phyloP scores from a whole-genome alignment of 305 asterid genomes.

The Fraxinus xanthoxyloides region DNA sequence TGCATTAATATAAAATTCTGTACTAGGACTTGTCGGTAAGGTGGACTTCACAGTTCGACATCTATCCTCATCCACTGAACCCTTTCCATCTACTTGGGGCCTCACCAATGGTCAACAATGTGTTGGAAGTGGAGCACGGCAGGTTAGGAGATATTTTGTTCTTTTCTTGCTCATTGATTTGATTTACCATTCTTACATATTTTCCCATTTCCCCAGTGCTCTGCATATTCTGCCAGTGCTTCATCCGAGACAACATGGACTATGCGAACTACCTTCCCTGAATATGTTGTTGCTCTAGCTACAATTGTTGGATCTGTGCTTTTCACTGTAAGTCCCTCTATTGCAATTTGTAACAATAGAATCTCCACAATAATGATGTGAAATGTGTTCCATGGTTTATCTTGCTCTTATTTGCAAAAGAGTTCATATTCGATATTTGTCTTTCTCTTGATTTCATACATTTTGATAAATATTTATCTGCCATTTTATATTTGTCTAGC shows the following conservation, averaged over 20 bases:
- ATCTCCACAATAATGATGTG: not conserved
- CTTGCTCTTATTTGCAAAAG: not conserved
- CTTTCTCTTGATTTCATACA: conserved; percentile 8
- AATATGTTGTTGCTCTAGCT: conserved; percentile 94
- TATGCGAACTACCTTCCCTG: conserved; percentile 90
- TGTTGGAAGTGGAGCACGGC: conserved; percentile 61
- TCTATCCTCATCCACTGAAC: conserved; percentile 69
- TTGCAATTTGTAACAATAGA: conserved; percentile 15
- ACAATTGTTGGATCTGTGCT: conserved; percentile 95
- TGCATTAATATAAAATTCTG: conserved; percentile 5
- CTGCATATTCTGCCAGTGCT: conserved; percentile 74
- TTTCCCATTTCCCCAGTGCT: conserved; percentile 55
- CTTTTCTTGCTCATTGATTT: conserved; percentile 13
- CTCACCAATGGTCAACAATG: conserved; percentile 66
- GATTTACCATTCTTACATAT: conserved; percentile 7
- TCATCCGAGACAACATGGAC: conserved; percentile 94
- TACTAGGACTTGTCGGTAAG: conserved; percentile 77
- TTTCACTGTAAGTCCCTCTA: conserved; percentile 62
- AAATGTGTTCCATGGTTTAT: not conserved
- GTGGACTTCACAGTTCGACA: conserved; percentile 96
- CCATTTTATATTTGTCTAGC: not conserved
- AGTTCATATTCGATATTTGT: conserved; percentile 3
- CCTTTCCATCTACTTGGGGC: conserved; percentile 63
- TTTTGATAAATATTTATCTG: conserved; percentile 7
- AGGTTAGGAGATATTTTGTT: conserved; percentile 42